phyloP scores from a whole-genome alignment of 768 basidiomycete species.

The Trametes coccinea region DNA sequence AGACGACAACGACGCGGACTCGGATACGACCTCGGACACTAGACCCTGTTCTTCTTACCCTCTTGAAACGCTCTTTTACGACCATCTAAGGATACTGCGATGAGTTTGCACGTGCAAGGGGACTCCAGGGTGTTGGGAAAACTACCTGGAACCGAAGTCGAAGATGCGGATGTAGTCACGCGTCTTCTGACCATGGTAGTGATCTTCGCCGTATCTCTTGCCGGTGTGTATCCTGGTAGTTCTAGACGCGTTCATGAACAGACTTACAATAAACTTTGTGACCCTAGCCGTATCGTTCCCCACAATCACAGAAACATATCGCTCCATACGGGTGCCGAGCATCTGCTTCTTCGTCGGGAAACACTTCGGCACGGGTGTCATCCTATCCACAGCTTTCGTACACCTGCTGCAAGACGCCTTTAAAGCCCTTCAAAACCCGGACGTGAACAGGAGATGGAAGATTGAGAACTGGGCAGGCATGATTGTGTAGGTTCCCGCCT shows the following conservation, averaged over 20 bases:
- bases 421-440: constrained; percentile 50
- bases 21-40: too few relatives aligned
- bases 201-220: constrained; percentile 63
- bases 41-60: neutral
- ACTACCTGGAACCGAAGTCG: neutral
- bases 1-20: too few relatives aligned
- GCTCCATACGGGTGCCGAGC: constrained; percentile 60
- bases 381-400: constrained; percentile 79
- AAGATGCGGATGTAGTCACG: constrained; percentile 7
- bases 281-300: constrained; percentile 71
- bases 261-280: neutral
- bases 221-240: constrained; percentile 44
- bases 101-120: neutral
- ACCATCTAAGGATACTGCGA: too few relatives aligned
- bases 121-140: constrained; percentile 2
- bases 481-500: constrained; percentile 57
- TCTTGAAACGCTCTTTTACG: too few relatives aligned
- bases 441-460: constrained; percentile 46
- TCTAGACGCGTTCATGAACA: constrained; percentile 4
- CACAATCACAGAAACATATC: constrained; percentile 53
- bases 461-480: constrained; percentile 64
- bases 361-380: constrained; percentile 86
- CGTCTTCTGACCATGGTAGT: constrained; percentile 43
- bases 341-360: constrained; percentile 83
- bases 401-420: constrained; percentile 82